Conservation (phyloP, 139 green algal species). For the Micromonas pusilla region DNA sequence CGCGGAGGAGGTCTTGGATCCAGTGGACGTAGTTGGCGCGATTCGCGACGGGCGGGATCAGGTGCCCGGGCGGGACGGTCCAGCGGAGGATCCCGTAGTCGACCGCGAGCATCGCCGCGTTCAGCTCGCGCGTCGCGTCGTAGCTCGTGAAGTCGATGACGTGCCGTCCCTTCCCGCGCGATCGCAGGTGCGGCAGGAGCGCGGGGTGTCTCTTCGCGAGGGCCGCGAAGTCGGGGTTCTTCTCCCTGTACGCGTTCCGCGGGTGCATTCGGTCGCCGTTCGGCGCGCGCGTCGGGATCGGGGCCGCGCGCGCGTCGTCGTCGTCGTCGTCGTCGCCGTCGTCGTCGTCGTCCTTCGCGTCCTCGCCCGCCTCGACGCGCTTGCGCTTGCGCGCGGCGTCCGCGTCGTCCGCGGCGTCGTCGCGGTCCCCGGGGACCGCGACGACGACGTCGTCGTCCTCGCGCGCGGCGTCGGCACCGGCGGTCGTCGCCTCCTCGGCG, state of each 20-base stretch:
- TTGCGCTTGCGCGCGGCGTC: not conserved
- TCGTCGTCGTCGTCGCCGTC: not conserved
- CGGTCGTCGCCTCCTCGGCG: no score
- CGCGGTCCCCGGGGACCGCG: no score
- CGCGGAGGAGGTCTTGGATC: conserved; percentile 74
- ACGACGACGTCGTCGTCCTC: no score
- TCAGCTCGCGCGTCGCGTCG: conserved; percentile 67
- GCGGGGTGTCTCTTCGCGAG: conserved; percentile 50
- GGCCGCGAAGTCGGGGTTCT: conserved; percentile 68
- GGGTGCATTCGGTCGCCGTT: conserved; percentile 50
- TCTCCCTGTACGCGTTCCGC: conserved; percentile 50
- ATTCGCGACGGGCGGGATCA: conserved; percentile 62
- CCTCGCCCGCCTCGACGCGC: not conserved
- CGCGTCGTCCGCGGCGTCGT: no score
- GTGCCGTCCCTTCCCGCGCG: conserved; percentile 21
- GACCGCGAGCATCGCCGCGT: conserved; percentile 52
- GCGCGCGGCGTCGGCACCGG: no score
- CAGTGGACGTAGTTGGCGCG: conserved; percentile 87
- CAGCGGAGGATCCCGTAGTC: conserved; percentile 64
- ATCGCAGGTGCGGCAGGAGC: not conserved
- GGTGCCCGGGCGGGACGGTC: not conserved
- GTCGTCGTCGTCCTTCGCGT: not conserved
- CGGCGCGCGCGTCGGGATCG: not conserved
- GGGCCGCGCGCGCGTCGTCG: not conserved
- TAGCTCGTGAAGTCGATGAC: conserved; percentile 59